Percentiles rank a stretch among this genome's conserved stretches.
Evolutionary conservation across 2,329 filamentous ascomycete genomes (phyloP).

Genomic region (Aspergillus floridensis): DNA sequence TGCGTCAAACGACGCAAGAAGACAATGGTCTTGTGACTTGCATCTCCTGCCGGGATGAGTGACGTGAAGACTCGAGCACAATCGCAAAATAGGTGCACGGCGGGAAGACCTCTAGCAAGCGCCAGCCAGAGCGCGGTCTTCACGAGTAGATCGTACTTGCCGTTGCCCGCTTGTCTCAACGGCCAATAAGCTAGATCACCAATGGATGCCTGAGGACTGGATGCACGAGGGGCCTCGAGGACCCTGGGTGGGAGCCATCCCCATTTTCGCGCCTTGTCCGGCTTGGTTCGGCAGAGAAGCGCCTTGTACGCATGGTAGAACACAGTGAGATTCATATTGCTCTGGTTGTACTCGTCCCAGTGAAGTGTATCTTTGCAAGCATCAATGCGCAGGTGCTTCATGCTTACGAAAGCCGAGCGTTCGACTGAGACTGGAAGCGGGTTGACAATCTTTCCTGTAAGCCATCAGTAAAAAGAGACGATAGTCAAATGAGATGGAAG

Average conservation of each 20-base stretch:
- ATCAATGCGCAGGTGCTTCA: conserved; percentile 19
- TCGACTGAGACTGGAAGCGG: conserved; percentile 10
- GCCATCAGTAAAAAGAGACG: background rate
- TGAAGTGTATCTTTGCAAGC: conserved; percentile 19
- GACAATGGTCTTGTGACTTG: conserved; percentile 5
- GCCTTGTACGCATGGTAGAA: conserved; percentile 22
- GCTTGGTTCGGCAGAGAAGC: conserved; percentile 11
- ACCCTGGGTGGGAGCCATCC: conserved; percentile 20
- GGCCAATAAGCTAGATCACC: conserved; percentile 18
- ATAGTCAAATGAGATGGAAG: background rate
- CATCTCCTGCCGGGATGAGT: conserved; percentile 5
- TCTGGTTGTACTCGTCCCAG: conserved; percentile 18
- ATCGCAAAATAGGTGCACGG: conserved; percentile 31
- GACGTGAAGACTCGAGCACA: conserved; percentile 23
- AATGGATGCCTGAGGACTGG: conserved; percentile 7
- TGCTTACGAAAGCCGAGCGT: conserved; percentile 15
- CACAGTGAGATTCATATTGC: conserved; percentile 19
- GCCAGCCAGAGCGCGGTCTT: conserved; percentile 28
- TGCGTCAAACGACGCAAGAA: conserved; percentile 18
- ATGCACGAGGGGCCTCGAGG: conserved; percentile 10
- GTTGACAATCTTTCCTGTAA: conserved; percentile 17
- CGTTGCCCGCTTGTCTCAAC: background rate
- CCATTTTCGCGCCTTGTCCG: conserved; percentile 16
- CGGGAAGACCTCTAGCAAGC: conserved; percentile 24
- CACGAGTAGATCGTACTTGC: conserved; percentile 19